Conservation (phyloP, 805 yeast species). For the Starmerella sp. region DNA sequence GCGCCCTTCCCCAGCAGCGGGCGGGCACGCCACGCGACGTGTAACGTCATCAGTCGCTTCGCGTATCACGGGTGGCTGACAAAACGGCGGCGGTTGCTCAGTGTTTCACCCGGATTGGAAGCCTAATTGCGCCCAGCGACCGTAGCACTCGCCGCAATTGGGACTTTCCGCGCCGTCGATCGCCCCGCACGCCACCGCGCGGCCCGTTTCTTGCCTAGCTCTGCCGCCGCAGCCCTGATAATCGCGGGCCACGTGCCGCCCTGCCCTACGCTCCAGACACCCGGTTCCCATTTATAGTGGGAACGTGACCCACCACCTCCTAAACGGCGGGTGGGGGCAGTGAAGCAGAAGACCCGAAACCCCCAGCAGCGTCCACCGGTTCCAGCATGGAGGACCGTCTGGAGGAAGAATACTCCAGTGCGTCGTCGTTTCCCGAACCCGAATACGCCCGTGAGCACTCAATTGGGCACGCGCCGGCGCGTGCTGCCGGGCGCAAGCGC, state of each 20-base stretch:
- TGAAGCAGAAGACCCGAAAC: neutral
- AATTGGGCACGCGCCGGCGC: neutral
- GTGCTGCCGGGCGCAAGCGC: neutral
- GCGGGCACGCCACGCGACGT: no score
- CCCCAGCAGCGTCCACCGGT: conserved; percentile 1
- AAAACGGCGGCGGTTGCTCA: no score
- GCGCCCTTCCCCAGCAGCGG: no score
- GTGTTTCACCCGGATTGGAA: no score
- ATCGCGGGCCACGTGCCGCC: neutral
- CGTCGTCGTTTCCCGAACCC: neutral
- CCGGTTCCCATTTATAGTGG: neutral
- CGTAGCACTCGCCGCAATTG: neutral
- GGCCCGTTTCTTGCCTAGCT: no score
- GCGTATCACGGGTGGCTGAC: no score
- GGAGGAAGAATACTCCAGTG: neutral
- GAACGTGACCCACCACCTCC: conserved; percentile 1
- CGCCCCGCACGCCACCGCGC: no score
- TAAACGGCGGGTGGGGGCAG: conserved; percentile 3
- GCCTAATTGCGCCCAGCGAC: no score
- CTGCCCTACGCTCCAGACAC: neutral
- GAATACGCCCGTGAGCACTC: neutral
- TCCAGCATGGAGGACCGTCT: conserved; percentile 3
- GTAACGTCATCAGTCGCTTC: no score
- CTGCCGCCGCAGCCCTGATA: neutral
- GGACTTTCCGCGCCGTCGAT: no score